Evolutionary conservation across 345 rosid genomes (phyloP), one percentile per base, ranked within the genome.

Genomic region (Heritiera fomes): DNA sequence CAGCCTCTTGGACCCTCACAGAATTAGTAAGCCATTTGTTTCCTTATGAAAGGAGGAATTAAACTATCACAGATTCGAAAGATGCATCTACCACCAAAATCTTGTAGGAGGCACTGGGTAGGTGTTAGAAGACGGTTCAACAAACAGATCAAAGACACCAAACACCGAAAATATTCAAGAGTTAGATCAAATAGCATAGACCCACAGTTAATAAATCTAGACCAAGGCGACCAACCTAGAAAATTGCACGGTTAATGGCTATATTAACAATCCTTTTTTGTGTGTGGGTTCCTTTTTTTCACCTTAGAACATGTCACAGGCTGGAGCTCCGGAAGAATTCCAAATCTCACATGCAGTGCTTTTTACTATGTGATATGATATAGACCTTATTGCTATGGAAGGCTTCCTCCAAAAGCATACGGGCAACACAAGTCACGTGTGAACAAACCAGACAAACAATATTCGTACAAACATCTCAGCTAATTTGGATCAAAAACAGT

Each of bases 71-170:
- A 3, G 55, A 50, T 50, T 34, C 46, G 30, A 55, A 38, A 18
- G 64, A n/a, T n/a, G 11, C 49, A 72, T 11, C 63, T 40, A 73
- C 32, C 49, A 38, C n/a, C 34, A 6, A 73, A 73, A 40, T 6
- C 45, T 73, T n/a, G 64, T 3, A 55, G 50, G 64, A 73, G 76
- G 64, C 34, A 55, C 49, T 6, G 17, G 40, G 64, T 55, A 55
- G 50, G 64, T n/a, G 34, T n/a, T 38, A 17, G 18, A 55, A 55
- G 23, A 2, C 43, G 43, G 43, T 73, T 32, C 76, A 41, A 55
- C 76, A n/a, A 38, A 18, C 61, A 55, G 76, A 38, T 55, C 34
- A 73, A 73, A 73, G 18, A 38, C 34, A 55, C 34, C 50, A 9
- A 73, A 73, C 63, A 47, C 30, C 61, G 1, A 18, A 52, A 14